Percentiles rank a stretch among this genome's conserved stretches.
These are phyloP conservation scores for Eutrema heterophyllum DNA, from an alignment of 345 rosid species.

Conservation along the genomic window DNA sequence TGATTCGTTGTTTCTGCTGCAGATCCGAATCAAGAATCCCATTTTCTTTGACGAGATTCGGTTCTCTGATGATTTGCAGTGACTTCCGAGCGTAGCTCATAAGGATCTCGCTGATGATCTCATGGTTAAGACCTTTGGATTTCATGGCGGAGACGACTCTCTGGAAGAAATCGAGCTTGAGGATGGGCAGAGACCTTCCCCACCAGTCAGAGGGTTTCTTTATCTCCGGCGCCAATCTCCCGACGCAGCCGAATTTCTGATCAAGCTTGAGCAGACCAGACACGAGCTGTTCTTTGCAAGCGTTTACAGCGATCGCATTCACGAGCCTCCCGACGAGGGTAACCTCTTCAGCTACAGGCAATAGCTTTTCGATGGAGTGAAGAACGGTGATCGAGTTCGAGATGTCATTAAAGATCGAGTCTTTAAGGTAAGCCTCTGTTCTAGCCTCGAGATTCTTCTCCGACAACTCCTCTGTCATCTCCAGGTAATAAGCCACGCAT, in stretches of 20 bases:
- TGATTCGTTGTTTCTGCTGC: conserved; percentile 71
- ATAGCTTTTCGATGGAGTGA: conserved; percentile 60
- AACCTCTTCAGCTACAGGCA: conserved; percentile 78
- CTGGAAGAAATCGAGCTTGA: conserved; percentile 81
- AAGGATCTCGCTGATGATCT: conserved; percentile 77
- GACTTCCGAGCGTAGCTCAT: conserved; percentile 77
- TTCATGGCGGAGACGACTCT: conserved; percentile 80
- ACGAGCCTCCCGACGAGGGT: conserved; percentile 64
- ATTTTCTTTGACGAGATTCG: conserved; percentile 43
- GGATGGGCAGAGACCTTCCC: conserved; percentile 71
- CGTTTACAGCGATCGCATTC: conserved; percentile 72
- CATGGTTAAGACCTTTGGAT: conserved; percentile 89
- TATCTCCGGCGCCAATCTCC: conserved; percentile 36
- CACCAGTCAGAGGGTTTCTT: conserved; percentile 86
- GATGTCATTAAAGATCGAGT: conserved; percentile 57
- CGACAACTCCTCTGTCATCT: conserved; percentile 81
- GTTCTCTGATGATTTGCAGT: conserved; percentile 53
- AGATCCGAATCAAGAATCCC: conserved; percentile 55
- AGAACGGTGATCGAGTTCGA: conserved; percentile 65
- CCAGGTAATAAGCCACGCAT: conserved; percentile 84
- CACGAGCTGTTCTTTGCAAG: conserved; percentile 90
- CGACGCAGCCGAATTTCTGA: conserved; percentile 45
- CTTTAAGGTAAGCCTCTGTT: conserved; percentile 64
- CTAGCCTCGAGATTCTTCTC: conserved; percentile 77
- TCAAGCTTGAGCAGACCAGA: conserved; percentile 88